Base-by-base conservation (phyloP, 805 yeast species). In the Lachancea dasiensis region DNA sequence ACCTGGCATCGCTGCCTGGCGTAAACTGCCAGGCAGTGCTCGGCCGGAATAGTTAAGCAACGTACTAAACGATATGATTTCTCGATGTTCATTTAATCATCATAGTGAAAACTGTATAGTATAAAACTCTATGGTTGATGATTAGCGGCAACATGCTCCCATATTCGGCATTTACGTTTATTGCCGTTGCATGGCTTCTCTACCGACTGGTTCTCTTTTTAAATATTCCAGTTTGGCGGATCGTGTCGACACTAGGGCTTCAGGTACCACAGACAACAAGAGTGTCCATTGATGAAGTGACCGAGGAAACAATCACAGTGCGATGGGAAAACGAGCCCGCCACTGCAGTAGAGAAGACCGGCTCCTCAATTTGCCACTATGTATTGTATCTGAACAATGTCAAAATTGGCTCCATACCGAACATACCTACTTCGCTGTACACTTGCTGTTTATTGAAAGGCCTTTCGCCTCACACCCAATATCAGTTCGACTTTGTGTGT, bases 271-370 rank as follows among this genome's bases (percentile, higher is more conserved):
- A 60, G 13, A 54, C 61, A 3, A 51, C 57, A 4, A 58, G 58
- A 36, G 54, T 58, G 4, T 58, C 64, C 2, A 55, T 60, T 16
- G 64, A 60, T 40, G 52, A 46, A 27, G 51, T 60, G n/a, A 45
- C 58, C 4, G 41, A 39, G 13, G 45, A 47, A 26, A 48, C 60
- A 1, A 49, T 60, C 6, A 54, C 61, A 3, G 40, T 60, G 10
- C 61, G 58, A 44, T 60, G 64, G 64, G 64, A 60, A 39, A 60
- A 60, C 39, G 61, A 58, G 36, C 52, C 53, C 5, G 33, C 10
- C 9, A 40, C 34, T 11, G 45, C 49, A 2, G 9, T 23, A 11
- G 36, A 39, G 7, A 21, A 37, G 32, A 23, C 18, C 18, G 31
- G 19, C 36, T 8, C 40, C 20, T 39, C 45, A 15, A 54, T 58